Base-by-base conservation (phyloP, 2,329 filamentous ascomycete genomes). In the Blastomyces gilchristii region DNA sequence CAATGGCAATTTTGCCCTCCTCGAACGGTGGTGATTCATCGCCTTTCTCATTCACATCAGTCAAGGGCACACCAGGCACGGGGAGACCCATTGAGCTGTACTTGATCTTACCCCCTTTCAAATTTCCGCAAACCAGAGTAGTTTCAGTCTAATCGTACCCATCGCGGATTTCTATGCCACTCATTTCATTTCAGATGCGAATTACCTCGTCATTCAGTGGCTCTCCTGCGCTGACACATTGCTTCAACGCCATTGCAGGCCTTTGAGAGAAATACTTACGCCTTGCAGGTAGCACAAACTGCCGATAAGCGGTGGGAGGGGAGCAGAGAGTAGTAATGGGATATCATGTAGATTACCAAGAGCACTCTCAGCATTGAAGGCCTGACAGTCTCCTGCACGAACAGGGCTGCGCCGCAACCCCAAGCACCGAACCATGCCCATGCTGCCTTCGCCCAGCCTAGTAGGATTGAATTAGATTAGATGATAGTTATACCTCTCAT, bases 141-240 rank as follows among this genome's bases (percentile, higher is more conserved):
- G 75, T 76, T 64, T 78, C 76, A 18, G 73, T 76, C 65, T 78
- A 75, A 12, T 75, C 76, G 59, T 76, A 78, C 2, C 74, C 76
- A 64, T 78, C 75, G 60, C 69, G 72, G 50, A 78, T 77, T 58
- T 75, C 69, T 57, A 76, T 66, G 1, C 70, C 71, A 4, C 69
- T 75, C 64, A 72, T 73, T 43, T 72, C 68, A 61, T 71, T 68
- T 74, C 74, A 77, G 49, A 71, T 65, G 4, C 68, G 65, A 31
- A 77, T 76, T 1, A 77, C 76, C 62, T 73, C 71, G n/a, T 71
- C 73, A 59, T 78, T 77, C 47, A 78, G 60, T 3, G 76, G 74
- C 62, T 78, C 76, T 8, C 76, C 75, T 7, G 75, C 75, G 8
- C 73, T 74, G 11, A 72, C 72, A 60, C 74, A 76, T 62, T 77